Evolutionary conservation across 2,329 filamentous ascomycete genomes (phyloP).

Genomic region (Arthroderma uncinatum): DNA sequence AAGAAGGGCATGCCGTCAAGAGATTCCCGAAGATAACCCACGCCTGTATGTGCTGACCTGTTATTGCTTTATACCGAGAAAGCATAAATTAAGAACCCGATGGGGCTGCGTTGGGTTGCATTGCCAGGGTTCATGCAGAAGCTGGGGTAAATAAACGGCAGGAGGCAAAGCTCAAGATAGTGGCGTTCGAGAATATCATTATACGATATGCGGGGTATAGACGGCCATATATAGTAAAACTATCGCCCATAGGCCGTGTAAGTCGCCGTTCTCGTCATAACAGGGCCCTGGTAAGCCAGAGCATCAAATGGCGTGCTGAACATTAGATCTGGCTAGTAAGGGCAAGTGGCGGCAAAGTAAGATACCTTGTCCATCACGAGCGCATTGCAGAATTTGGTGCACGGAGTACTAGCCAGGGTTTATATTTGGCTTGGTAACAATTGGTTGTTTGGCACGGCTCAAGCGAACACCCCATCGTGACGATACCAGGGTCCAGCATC

Average conservation of each 20-base stretch:
- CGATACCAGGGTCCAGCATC: not conserved
- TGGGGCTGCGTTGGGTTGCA: slow-evolving; percentile 1
- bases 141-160: not conserved
- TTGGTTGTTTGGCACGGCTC: slow-evolving; percentile 2
- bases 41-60: not conserved
- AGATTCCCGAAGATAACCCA: slow-evolving; percentile 5
- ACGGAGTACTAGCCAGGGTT: not conserved
- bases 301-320: not conserved
- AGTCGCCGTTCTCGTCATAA: not conserved
- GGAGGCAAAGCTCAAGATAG: not conserved
- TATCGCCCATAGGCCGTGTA: not conserved
- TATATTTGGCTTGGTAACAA: not conserved
- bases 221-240: not conserved
- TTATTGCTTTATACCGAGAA: not conserved
- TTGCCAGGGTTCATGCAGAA: not conserved
- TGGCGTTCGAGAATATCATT: not conserved
- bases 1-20: not conserved
- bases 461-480: not conserved
- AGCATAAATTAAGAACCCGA: slow-evolving; percentile 2
- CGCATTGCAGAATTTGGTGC: not conserved
- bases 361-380: not conserved
- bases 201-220: not conserved
- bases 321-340: not conserved
- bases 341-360: slow-evolving; percentile 3
- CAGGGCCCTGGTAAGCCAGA: not conserved